Percentiles rank a stretch among this genome's conserved stretches.
Conservation (phyloP, 2,329 filamentous ascomycete genomes). For the Clarireedia homoeocarpa region DNA sequence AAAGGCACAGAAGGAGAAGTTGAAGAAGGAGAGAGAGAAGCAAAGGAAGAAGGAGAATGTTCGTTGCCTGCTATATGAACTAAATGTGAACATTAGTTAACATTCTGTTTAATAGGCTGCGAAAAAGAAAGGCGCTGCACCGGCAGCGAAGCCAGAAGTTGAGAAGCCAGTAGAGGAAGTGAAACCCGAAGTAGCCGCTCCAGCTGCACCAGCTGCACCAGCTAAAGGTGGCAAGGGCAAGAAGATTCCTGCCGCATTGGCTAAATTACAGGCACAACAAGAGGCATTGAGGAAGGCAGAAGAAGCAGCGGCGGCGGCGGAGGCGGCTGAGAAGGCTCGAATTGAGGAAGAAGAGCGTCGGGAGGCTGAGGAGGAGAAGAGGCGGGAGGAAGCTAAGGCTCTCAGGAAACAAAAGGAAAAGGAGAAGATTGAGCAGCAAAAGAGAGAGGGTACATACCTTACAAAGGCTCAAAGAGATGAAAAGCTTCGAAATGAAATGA, state of each 20-base stretch:
- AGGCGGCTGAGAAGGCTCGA: slow-evolving; percentile 56
- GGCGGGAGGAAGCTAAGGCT: slow-evolving; percentile 64
- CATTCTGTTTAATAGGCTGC: slow-evolving; percentile 48
- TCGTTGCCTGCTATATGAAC: slow-evolving; percentile 24
- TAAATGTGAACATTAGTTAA: slow-evolving; percentile 8
- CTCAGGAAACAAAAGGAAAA: slow-evolving; percentile 81
- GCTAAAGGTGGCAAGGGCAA: slow-evolving; percentile 67
- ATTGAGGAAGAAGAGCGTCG: slow-evolving; percentile 58
- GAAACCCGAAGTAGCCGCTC: slow-evolving; percentile 42
- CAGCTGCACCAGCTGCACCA: slow-evolving; percentile 36
- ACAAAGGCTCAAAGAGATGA: slow-evolving; percentile 82
- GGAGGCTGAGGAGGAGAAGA: slow-evolving; percentile 60
- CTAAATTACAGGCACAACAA: slow-evolving; percentile 72
- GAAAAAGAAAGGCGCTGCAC: slow-evolving; percentile 65
- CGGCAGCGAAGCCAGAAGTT: slow-evolving; percentile 48
- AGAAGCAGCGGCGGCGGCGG: slow-evolving; percentile 52
- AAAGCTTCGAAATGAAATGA: slow-evolving; percentile 69
- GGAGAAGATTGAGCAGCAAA: slow-evolving; percentile 77
- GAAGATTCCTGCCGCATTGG: slow-evolving; percentile 73
- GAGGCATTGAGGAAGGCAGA: slow-evolving; percentile 61
- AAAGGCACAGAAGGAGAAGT: slow-evolving; percentile 97
- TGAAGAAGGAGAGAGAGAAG: slow-evolving; percentile 98
- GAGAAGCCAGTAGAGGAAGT: slow-evolving; percentile 37
- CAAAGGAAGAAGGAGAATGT: slow-evolving; percentile 97
- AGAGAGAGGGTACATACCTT: slow-evolving; percentile 80